These are phyloP conservation scores for Lipomyces yarrowii DNA, from an alignment of 1,139 yeast species.

Conservation along the genomic window DNA sequence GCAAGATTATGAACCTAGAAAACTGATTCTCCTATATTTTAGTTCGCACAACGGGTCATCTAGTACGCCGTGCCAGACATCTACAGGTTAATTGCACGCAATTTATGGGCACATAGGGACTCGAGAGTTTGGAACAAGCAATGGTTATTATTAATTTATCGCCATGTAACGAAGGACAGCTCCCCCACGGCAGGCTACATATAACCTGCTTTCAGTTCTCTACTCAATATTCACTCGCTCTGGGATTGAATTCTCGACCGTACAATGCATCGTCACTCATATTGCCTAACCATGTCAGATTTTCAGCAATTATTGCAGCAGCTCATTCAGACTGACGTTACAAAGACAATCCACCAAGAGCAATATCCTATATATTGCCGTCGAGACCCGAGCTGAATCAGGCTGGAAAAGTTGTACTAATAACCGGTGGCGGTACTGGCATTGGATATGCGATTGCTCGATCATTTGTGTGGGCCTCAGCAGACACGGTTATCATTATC, in stretches of 20 bases:
- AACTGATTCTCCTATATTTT: background rate
- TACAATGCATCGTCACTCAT: background rate
- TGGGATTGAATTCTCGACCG: background rate
- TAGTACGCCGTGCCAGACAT: background rate
- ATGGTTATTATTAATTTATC: background rate
- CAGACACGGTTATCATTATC: constrained; percentile 3
- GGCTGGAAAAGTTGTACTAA: constrained; percentile 1
- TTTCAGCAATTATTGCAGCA: background rate
- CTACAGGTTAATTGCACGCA: background rate
- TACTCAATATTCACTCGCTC: background rate
- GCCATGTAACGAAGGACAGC: background rate
- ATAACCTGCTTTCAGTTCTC: background rate
- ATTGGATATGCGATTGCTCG: constrained; percentile 4
- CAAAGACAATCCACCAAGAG: background rate
- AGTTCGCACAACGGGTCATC: background rate
- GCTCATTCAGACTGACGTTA: background rate
- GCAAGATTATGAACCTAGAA: background rate
- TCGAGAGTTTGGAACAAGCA: background rate
- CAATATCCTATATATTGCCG: background rate
- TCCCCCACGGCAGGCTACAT: background rate
- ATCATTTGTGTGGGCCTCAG: constrained; percentile 1
- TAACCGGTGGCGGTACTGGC: constrained; percentile 3
- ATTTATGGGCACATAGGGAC: background rate
- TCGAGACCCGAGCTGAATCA: constrained; percentile 6
- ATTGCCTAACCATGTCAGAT: constrained; percentile 1